phyloP scores from a whole-genome alignment of 495 filamentous ascomycete genomes.

The Penicillium egyptiacum region DNA sequence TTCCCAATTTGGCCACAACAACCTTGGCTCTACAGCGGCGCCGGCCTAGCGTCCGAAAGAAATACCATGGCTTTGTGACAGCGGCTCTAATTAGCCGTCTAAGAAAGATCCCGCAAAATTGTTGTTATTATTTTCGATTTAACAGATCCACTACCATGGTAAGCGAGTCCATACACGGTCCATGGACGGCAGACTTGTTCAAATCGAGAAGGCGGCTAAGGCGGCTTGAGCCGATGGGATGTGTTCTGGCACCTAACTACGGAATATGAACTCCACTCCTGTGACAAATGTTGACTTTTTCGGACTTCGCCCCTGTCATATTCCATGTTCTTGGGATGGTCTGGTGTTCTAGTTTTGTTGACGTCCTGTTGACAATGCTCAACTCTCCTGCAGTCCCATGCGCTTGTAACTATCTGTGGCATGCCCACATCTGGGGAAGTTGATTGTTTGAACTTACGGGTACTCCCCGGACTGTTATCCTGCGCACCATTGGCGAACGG shows the following conservation, averaged over 20 bases:
- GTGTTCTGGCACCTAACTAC: not conserved
- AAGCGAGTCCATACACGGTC: not conserved
- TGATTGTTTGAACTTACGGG: not conserved
- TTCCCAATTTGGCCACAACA: not conserved
- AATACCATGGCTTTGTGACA: not conserved
- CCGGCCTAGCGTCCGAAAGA: conserved; percentile 4
- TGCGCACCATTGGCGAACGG: not conserved
- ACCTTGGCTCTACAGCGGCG: conserved; percentile 11
- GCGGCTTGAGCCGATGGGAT: too few species aligned
- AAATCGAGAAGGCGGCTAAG: not conserved
- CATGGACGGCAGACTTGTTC: not conserved
- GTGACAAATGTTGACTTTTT: not conserved
- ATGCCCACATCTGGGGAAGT: not conserved
- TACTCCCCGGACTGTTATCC: not conserved
- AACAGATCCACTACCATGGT: not conserved
- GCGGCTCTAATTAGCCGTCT: not conserved
- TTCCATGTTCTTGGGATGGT: not conserved
- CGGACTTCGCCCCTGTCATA: not conserved
- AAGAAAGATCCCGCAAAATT: not conserved
- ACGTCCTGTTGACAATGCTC: not conserved
- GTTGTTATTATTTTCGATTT: not conserved
- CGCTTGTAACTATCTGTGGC: not conserved
- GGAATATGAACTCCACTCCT: not conserved
- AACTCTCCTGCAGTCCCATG: not conserved
- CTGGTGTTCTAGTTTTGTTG: not conserved